Base-by-base conservation (phyloP, 148 eudicot genomes). In the Cornus kousa region DNA sequence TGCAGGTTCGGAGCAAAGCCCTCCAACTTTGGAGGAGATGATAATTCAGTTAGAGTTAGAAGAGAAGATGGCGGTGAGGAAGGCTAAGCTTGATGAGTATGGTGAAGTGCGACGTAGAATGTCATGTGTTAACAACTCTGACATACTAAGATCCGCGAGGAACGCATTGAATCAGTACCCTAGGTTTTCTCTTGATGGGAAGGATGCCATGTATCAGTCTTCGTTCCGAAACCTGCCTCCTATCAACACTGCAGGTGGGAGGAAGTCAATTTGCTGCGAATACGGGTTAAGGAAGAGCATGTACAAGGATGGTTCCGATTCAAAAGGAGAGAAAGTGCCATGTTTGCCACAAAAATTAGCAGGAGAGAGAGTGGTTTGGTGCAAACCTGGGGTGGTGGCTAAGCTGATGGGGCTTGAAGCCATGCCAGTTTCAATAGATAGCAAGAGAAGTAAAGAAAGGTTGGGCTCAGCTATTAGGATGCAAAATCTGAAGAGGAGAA, bases 331-430 rank as follows among this genome's bases (percentile, higher is more conserved):
- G 59, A 81, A 79, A 70, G 48, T 43, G 1, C 71, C 71, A 0
- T 16, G 72, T 64, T 77, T 79, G 1, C 75, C 80, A 64, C 7
- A 17, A n/a, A 87, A 75, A 79, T 40, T 91, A 28, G 94, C 86
- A 73, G 98, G 97, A 40, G 97, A 93, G 83, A 87, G 88, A 62
- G 98, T 95, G 37, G 84, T 93, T 23, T 95, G 98, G 98, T 93
- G 98, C 74, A 95, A 91, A 67, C 97, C 97, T 7, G 93, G 97
- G 74, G 90, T 93, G 31, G 96, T 95, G 39, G 92, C 88, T 0
- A 95, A 88, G 80, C 76, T 95, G 28, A 95, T 95, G 98, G 98
- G 98, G 11, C 82, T 93, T 60, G 98, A 95, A 65, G 97, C 94
- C 22, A 86, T 95, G 87, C 97, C 97, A 3, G 78, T 91, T 75